Percentiles rank a stretch among this genome's conserved stretches.
These are phyloP conservation scores for Cornus kousa DNA, from an alignment of 148 eudicot genomes.

Conservation along the genomic window DNA sequence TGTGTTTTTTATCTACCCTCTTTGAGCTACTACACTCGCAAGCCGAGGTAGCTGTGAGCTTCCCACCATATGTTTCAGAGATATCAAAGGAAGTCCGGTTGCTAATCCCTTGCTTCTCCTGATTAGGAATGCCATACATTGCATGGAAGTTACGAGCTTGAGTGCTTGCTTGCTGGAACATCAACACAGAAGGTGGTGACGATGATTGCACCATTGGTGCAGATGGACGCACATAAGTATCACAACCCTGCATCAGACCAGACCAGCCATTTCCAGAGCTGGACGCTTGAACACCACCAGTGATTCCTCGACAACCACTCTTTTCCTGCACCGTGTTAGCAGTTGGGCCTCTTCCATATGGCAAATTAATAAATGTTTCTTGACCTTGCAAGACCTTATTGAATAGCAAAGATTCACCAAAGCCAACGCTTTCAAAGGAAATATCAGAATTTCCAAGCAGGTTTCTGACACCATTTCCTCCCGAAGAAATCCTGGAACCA, in stretches of 20 bases:
- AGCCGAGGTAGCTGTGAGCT: slow-evolving; percentile 12
- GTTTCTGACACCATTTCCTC: slow-evolving; percentile 21
- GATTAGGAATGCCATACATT: slow-evolving; percentile 5
- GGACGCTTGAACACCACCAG: slow-evolving; percentile 44
- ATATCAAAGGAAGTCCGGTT: slow-evolving; percentile 15
- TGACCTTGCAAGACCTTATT: slow-evolving; percentile 99
- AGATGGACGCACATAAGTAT: slow-evolving; percentile 17
- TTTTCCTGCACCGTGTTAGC: slow-evolving; percentile 23
- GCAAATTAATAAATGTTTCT: slow-evolving; percentile 57
- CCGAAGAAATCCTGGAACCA: slow-evolving; percentile 19
- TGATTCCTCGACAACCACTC: slow-evolving; percentile 24
- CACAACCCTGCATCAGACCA: slow-evolving; percentile 15
- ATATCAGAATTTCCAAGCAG: slow-evolving; percentile 31
- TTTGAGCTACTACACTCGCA: neutral
- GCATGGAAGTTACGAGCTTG: slow-evolving; percentile 26
- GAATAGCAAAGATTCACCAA: slow-evolving; percentile 57
- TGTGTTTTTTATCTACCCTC: slow-evolving; percentile 14
- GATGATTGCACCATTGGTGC: slow-evolving; percentile 35
- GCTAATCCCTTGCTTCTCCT: slow-evolving; percentile 12
- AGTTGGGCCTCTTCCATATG: slow-evolving; percentile 26
- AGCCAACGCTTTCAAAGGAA: slow-evolving; percentile 34
- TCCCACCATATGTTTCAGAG: slow-evolving; percentile 11
- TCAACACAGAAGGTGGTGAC: slow-evolving; percentile 65
- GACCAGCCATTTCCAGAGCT: slow-evolving; percentile 46
- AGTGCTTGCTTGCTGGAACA: slow-evolving; percentile 49